Percentiles rank a stretch among this genome's conserved stretches.
Conservation (phyloP, 176 grass and related monocot genomes). For the Miscanthus lutarioriparius region DNA sequence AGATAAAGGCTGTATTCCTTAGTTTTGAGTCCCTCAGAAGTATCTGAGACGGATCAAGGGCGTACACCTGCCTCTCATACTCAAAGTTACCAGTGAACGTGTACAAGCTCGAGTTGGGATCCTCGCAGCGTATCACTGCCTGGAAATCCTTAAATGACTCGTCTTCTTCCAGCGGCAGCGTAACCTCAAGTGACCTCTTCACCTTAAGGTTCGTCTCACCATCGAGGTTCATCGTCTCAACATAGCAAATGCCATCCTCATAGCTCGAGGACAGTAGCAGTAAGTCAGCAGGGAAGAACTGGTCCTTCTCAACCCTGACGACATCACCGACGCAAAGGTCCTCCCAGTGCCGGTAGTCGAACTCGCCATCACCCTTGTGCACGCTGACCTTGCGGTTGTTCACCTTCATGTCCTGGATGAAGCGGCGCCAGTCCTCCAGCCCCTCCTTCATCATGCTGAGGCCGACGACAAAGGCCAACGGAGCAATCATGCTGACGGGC, state of each 20-base stretch:
- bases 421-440: constrained; percentile 90
- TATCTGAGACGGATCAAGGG: constrained; percentile 84
- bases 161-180: constrained; percentile 76
- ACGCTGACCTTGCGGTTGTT: constrained; percentile 74
- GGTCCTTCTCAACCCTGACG: constrained; percentile 92
- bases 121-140: constrained; percentile 78
- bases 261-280: constrained; percentile 84
- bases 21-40: constrained; percentile 97
- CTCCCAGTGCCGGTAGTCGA: constrained; percentile 70
- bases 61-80: constrained; percentile 81
- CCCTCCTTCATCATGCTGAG: constrained; percentile 95
- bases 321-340: constrained; percentile 85
- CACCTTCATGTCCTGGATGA: constrained; percentile 97
- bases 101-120: constrained; percentile 93
- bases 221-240: constrained; percentile 99
- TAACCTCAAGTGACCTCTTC: constrained; percentile 89
- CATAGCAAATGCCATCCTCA: constrained; percentile 97
- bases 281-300: constrained; percentile 95
- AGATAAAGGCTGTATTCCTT: constrained; percentile 89
- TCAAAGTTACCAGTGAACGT: constrained; percentile 92
- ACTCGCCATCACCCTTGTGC: constrained; percentile 64
- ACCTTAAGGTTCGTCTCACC: constrained; percentile 98
- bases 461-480: constrained; percentile 82
- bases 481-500: constrained; percentile 77
- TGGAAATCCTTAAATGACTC: constrained; percentile 73